These are phyloP conservation scores for Papiliotrema nemorosa DNA, from an alignment of 1,284 basidiomycete genomes.

Conservation along the genomic window DNA sequence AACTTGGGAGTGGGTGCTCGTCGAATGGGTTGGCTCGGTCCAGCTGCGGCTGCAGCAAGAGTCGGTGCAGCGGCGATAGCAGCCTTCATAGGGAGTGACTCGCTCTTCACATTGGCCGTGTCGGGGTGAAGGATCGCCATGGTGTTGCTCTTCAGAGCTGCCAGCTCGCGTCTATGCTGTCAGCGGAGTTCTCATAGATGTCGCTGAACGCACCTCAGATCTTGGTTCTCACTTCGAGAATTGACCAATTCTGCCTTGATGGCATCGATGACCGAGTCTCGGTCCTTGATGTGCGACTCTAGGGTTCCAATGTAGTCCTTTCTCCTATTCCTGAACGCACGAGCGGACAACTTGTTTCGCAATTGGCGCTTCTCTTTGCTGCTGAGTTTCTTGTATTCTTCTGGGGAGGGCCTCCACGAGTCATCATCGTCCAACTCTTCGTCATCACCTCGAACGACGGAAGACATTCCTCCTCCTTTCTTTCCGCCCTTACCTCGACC, in stretches of 20 bases:
- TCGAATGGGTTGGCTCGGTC: slow-evolving; percentile 31
- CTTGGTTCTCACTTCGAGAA: slow-evolving; percentile 75
- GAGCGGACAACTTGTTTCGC: slow-evolving; percentile 92
- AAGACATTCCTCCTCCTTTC: slow-evolving; percentile 50
- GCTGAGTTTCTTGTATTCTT: slow-evolving; percentile 92
- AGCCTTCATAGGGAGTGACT: slow-evolving; percentile 43
- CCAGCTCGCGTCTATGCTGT: slow-evolving; percentile 65
- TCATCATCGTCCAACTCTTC: slow-evolving; percentile 50
- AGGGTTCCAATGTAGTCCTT: slow-evolving; percentile 95
- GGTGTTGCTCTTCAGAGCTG: slow-evolving; percentile 66
- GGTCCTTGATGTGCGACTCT: slow-evolving; percentile 88
- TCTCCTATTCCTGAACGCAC: slow-evolving; percentile 88
- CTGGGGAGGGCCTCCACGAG: slow-evolving; percentile 57
- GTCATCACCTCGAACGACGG: slow-evolving; percentile 46
- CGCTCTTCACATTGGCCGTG: slow-evolving; percentile 31
- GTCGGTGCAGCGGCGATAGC: slow-evolving; percentile 17
- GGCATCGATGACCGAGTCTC: slow-evolving; percentile 83
- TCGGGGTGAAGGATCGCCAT: slow-evolving; percentile 51
- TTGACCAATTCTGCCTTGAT: slow-evolving; percentile 80
- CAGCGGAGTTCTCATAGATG: slow-evolving; percentile 1
- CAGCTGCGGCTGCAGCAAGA: slow-evolving; percentile 11
- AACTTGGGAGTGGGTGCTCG: slow-evolving; percentile 51
- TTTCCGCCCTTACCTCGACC: slow-evolving; percentile 50
- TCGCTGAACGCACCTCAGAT: slow-evolving; percentile 55
- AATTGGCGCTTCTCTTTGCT: slow-evolving; percentile 96